Evolutionary conservation across 805 yeast genomes (phyloP).

Genomic region (Candida maltosa): DNA sequence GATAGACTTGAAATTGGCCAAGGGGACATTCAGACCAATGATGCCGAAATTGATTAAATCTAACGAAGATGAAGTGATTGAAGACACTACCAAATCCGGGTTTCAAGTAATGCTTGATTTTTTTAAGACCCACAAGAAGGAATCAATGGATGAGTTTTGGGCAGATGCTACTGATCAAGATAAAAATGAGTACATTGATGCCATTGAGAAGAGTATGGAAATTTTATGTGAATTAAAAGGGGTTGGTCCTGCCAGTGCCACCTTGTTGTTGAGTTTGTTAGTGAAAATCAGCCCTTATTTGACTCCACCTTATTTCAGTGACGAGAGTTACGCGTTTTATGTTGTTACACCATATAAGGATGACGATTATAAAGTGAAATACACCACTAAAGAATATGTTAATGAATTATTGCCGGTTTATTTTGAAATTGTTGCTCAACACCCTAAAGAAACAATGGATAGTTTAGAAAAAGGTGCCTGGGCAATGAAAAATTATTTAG

Average conservation of each 20-base stretch:
- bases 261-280: conserved; percentile 37
- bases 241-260: conserved; percentile 51
- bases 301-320: conserved; percentile 48
- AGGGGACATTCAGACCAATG: conserved; percentile 44
- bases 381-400: conserved; percentile 38
- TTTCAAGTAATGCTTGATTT: conserved; percentile 12
- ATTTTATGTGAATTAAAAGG: conserved; percentile 37
- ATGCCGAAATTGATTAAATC: conserved; percentile 39
- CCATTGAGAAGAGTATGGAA: conserved; percentile 23
- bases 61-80: conserved; percentile 29
- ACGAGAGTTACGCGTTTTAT: conserved; percentile 40
- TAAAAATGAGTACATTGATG: conserved; percentile 13
- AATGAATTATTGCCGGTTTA: conserved; percentile 28
- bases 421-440: conserved; percentile 11
- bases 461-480: conserved; percentile 34
- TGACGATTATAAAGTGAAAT: conserved; percentile 35
- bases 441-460: conserved; percentile 8
- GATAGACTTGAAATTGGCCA: conserved; percentile 49
- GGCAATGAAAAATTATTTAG: conserved; percentile 30
- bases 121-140: not conserved
- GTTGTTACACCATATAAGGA: conserved; percentile 22
- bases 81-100: conserved; percentile 26
- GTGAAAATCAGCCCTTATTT: conserved; percentile 13
- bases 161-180: not conserved
- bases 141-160: not conserved